Evolutionary conservation across 2,329 filamentous ascomycete species (phyloP).

Genomic region (Penicillium expansum): DNA sequence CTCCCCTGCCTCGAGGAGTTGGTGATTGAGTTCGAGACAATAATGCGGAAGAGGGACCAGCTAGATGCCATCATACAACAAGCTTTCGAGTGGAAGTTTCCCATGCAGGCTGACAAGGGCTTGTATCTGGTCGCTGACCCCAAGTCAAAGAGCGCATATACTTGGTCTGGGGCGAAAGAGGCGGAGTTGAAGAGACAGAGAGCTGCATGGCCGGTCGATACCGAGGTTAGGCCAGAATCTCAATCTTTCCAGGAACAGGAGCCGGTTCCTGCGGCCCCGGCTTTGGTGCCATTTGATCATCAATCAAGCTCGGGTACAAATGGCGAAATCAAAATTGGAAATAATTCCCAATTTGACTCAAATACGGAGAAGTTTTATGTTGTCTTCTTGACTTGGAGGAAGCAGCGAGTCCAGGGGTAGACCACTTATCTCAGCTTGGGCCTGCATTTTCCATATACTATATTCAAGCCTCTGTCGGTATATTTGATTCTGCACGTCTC

Average conservation of each 20-base stretch:
- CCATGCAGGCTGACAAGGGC: background rate
- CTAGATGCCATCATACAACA: slow-evolving; percentile 23
- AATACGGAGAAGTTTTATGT: background rate
- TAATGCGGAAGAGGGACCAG: slow-evolving; percentile 23
- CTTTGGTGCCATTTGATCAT: background rate
- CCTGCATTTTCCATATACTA: background rate
- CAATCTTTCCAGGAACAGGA: background rate
- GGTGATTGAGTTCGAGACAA: slow-evolving; percentile 31
- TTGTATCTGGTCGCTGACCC: background rate
- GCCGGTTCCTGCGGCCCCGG: background rate
- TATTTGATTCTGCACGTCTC: background rate
- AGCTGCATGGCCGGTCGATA: background rate
- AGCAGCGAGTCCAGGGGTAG: background rate
- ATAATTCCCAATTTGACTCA: background rate
- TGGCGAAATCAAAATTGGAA: background rate
- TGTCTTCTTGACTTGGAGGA: slow-evolving; percentile 2
- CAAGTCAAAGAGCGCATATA: background rate
- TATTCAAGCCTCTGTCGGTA: background rate
- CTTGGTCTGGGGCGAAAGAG: slow-evolving; percentile 1
- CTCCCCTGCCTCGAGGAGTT: slow-evolving; percentile 19
- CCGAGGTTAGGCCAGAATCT: background rate
- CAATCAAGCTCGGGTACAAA: background rate
- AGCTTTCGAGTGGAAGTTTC: slow-evolving; percentile 25
- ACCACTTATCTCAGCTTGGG: background rate
- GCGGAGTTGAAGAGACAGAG: background rate